phyloP scores from a whole-genome alignment of 495 filamentous ascomycete species.

The Lichina pygmaea region DNA sequence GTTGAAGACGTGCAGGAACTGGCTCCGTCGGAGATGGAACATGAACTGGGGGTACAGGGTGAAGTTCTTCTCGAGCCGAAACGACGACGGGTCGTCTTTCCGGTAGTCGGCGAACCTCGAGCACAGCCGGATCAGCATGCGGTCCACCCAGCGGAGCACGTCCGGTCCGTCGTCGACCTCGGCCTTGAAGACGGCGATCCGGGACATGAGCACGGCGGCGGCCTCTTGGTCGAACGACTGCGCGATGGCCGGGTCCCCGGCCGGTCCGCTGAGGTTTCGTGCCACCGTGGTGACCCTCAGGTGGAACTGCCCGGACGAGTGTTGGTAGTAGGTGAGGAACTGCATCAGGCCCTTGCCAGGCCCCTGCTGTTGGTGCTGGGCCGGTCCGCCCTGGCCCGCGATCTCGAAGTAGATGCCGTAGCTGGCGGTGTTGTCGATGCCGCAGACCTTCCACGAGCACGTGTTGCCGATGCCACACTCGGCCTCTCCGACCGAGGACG shows the following conservation, averaged over 20 bases:
- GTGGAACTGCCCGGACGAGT: slow-evolving; percentile 88
- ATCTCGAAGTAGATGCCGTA: slow-evolving; percentile 98
- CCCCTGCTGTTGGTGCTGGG: slow-evolving; percentile 53
- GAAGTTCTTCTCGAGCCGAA: slow-evolving; percentile 97
- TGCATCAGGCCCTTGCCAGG: slow-evolving; percentile 92
- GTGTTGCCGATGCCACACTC: slow-evolving; percentile 98
- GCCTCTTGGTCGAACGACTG: slow-evolving; percentile 98
- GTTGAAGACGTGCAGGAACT: slow-evolving; percentile 98
- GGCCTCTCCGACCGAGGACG: slow-evolving; percentile 85
- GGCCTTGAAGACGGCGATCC: slow-evolving; percentile 96
- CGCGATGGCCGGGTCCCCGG: slow-evolving; percentile 88
- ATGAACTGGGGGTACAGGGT: slow-evolving; percentile 98
- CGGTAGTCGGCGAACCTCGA: slow-evolving; percentile 94
- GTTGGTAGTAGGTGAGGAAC: slow-evolving; percentile 97
- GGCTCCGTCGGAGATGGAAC: slow-evolving; percentile 92
- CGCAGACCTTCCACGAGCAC: slow-evolving; percentile 99
- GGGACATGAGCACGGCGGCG: slow-evolving; percentile 89
- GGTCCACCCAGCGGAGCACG: slow-evolving; percentile 92
- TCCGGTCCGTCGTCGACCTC: slow-evolving; percentile 99
- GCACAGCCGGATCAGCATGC: slow-evolving; percentile 94
- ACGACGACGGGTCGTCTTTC: slow-evolving; percentile 94
- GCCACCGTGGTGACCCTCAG: slow-evolving; percentile 86
- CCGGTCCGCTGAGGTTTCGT: slow-evolving; percentile 73
- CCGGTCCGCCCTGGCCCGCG: slow-evolving; percentile 72
- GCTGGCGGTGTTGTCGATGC: slow-evolving; percentile 77